Base-by-base conservation (phyloP, 495 filamentous ascomycete genomes). In the Xylaria venustula region DNA sequence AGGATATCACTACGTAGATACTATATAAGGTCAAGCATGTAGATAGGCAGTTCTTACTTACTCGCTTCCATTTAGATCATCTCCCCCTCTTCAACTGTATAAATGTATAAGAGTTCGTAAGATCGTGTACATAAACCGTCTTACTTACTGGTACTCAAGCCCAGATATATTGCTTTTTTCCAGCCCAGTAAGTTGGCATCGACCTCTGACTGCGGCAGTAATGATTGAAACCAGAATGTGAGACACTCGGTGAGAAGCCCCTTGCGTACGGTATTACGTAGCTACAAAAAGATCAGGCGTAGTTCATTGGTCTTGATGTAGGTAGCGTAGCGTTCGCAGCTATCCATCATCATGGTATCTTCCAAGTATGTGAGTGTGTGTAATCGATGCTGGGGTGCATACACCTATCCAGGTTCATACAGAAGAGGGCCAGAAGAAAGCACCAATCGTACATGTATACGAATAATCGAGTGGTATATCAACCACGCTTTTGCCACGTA, bases 281-380 rank as follows among this genome's bases (percentile, higher is more conserved):
- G 42, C 3, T 22, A 20, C 42, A 5, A 45, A 6, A 3, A 9
- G 37, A 3, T 41, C n/a, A 14, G 15, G 37, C 3, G 37, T n/a
- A 41, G 22, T 42, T 45, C 40, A 44, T 55, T 55, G 53, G 53
- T 23, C 53, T 55, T 34, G 40, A 34, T 45, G 53, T 23, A 42
- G 25, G 34, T 53, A 40, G 32, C 34, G 32, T 25, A 12, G 1
- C 50, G 50, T 26, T 53, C 50, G 50, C 32, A 53, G 51, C 22
- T 54, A 28, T 45, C 53, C 53, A 44, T 45, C 37, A 55, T 55
- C 53, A 45, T 45, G 53, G 37, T 45, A 55, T 45, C 40, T 44
- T 23, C 12, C 40, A 15, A 45, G 53, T 45, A 44, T 55, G 37
- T 20, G 19, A 3, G 37, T 12, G 37, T 40, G 37, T 40, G 14